phyloP scores from a whole-genome alignment of 2,329 filamentous ascomycete genomes.

The Apiospora koreana region DNA sequence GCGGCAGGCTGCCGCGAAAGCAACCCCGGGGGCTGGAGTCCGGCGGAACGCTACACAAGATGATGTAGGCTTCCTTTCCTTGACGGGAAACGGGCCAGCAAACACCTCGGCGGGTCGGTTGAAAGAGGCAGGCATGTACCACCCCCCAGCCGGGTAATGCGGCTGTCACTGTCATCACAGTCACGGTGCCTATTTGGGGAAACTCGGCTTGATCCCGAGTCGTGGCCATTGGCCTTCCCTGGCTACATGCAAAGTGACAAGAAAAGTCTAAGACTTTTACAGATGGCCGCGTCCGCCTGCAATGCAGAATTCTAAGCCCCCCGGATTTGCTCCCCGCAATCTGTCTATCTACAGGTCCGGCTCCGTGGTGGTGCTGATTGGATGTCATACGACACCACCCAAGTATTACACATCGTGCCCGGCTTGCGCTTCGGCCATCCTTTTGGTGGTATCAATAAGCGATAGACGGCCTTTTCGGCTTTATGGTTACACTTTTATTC shows the following conservation, averaged over 20 bases:
- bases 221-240: not conserved
- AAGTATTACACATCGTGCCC: not conserved
- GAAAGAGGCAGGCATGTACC: not conserved
- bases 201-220: not conserved
- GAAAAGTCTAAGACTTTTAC: not conserved
- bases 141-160: not conserved
- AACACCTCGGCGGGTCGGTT: not conserved
- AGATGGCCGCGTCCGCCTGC: not conserved
- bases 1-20: not conserved
- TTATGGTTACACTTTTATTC: not conserved
- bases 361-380: not conserved
- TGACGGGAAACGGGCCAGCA: not conserved
- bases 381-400: not conserved
- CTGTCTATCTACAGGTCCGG: not conserved
- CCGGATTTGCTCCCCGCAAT: not conserved
- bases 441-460: not conserved
- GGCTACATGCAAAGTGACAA: not conserved
- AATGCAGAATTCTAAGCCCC: not conserved
- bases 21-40: not conserved
- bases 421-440: not conserved
- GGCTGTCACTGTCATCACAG: not conserved
- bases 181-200: not conserved
- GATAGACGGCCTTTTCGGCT: not conserved
- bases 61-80: not conserved
- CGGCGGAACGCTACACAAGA: conserved; percentile 4